Evolutionary conservation across 73 alveolate genomes (phyloP), one percentile per base, ranked within the genome.

Genomic region (Paramecium octaurelia): DNA sequence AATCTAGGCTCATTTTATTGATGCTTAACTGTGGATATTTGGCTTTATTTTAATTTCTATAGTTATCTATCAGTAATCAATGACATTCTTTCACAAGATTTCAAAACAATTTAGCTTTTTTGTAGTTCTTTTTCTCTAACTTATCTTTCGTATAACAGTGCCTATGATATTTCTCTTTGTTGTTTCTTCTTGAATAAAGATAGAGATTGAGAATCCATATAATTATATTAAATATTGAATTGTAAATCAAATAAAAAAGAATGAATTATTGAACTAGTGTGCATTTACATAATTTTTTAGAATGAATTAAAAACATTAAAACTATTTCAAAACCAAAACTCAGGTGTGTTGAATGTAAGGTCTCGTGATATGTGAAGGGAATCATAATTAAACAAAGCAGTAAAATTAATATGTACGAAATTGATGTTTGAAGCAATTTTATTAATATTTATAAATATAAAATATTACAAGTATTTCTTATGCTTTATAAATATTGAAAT

Each of bases 61-160:
- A 64, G 9, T 64, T 64, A 23, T 64, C 84, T 64, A 64, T 64
- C 84, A 27, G 84, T 64, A 31, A 64, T 64, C n/a, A 64, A 31
- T 64, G 42, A 34, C 84, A 64, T 31, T 24, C 84, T 64, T 64
- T 64, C 84, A 27, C 84, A 64, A 12, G 84, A 64, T 64, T 64
- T 27, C 14, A 64, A n/a, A 7, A 64, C 50, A 14, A 64, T 23
- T 9, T 64, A 27, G 14, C 84, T 64, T 27, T 64, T 64, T 64
- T 64, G 12, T 8, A 64, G 84, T 64, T 64, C 84, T 64, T 34
- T 64, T 27, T 64, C 44, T 23, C 84, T 3, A 31, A 64, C 31
- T 31, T 64, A 6, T 64, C 84, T 64, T 34, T 64, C 84, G 27
- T 64, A 64, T 64, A 31, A 64, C 8, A 64, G 35, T 1, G 84